phyloP scores from a whole-genome alignment of 805 yeast species.

The Yamadazyma laniorum region DNA sequence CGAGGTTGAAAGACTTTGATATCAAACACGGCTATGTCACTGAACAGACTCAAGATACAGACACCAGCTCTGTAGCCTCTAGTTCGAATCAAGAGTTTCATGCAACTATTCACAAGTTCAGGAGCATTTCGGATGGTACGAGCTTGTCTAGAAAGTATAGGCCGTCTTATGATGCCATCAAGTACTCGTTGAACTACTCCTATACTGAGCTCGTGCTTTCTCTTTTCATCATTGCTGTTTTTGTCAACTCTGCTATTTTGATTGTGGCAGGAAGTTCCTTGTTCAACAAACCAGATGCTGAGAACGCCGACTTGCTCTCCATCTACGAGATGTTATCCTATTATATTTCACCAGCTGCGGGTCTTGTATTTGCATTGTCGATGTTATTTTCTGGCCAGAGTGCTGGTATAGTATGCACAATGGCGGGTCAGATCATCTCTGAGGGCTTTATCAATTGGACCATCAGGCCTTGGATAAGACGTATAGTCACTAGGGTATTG shows the following conservation, averaged over 20 bases:
- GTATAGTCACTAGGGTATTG: slow-evolving; percentile 39
- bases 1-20: slow-evolving; percentile 43
- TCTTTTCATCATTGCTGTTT: slow-evolving; percentile 82
- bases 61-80: neutral
- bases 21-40: slow-evolving; percentile 26
- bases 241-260: slow-evolving; percentile 78
- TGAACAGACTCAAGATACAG: slow-evolving; percentile 2
- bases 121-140: slow-evolving; percentile 15
- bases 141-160: slow-evolving; percentile 37
- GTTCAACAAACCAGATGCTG: slow-evolving; percentile 44
- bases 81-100: slow-evolving; percentile 11
- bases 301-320: slow-evolving; percentile 44
- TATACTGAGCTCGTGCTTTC: slow-evolving; percentile 82
- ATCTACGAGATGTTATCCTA: slow-evolving; percentile 44
- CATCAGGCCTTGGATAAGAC: slow-evolving; percentile 42
- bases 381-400: slow-evolving; percentile 48
- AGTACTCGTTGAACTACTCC: slow-evolving; percentile 75
- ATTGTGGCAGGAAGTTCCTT: slow-evolving; percentile 46
- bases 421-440: slow-evolving; percentile 47
- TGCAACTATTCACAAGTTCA: slow-evolving; percentile 17
- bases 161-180: slow-evolving; percentile 79
- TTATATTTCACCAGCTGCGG: slow-evolving; percentile 46
- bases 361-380: slow-evolving; percentile 43
- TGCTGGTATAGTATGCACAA: slow-evolving; percentile 48
- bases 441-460: slow-evolving; percentile 49